These are phyloP conservation scores for Pleomassaria siparia DNA, from an alignment of 2,329 filamentous ascomycete genomes.

Conservation along the genomic window DNA sequence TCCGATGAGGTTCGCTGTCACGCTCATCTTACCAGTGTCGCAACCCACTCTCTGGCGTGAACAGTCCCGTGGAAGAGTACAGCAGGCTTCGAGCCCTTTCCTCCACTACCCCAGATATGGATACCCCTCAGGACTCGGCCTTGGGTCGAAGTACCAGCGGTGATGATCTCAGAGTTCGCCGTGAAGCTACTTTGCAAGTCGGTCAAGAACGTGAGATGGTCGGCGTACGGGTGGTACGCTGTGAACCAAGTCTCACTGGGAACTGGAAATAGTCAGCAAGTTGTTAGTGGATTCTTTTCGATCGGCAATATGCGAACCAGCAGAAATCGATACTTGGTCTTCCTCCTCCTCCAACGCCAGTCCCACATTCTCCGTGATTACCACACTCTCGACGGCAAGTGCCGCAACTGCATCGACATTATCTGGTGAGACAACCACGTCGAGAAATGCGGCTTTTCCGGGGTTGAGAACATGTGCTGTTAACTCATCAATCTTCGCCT, in stretches of 20 bases:
- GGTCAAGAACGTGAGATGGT: constrained; percentile 35
- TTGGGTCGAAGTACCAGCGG: constrained; percentile 34
- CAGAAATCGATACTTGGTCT: constrained; percentile 18
- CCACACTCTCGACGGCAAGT: constrained; percentile 26
- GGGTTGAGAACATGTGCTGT: constrained; percentile 37
- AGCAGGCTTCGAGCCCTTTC: constrained; percentile 41
- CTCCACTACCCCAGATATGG: constrained; percentile 41
- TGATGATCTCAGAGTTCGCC: constrained; percentile 36
- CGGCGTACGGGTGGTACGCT: constrained; percentile 39
- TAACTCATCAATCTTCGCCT: constrained; percentile 33
- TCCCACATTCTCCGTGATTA: constrained; percentile 40
- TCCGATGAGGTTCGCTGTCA: background rate
- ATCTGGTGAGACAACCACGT: constrained; percentile 40
- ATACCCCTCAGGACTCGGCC: constrained; percentile 38
- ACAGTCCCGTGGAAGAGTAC: constrained; percentile 36
- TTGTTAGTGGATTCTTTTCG: background rate
- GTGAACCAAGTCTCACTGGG: constrained; percentile 41
- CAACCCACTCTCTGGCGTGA: constrained; percentile 40
- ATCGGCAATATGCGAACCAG: constrained; percentile 23
- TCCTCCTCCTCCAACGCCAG: constrained; percentile 35
- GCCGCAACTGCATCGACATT: constrained; percentile 33
- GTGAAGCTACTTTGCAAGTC: constrained; percentile 38
- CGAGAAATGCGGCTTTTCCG: constrained; percentile 28
- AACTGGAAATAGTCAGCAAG: constrained; percentile 17
- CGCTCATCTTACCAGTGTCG: constrained; percentile 31